Percentiles rank a stretch among this genome's conserved stretches.
Conservation (phyloP, 2,329 filamentous ascomycete genomes). For the Arthrobotrys conoides region DNA sequence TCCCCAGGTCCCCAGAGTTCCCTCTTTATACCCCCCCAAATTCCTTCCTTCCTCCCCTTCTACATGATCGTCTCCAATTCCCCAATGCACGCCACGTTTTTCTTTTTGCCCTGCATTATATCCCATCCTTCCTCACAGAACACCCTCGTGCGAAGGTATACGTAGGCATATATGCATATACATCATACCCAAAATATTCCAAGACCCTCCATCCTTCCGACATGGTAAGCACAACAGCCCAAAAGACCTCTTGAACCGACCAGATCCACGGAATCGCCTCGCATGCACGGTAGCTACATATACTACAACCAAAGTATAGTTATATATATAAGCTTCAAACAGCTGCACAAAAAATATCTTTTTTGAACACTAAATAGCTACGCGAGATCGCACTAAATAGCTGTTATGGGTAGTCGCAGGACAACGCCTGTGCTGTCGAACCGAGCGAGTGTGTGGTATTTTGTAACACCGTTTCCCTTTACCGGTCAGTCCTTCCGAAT, state of each 20-base stretch:
- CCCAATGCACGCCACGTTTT: slow-evolving; percentile 17
- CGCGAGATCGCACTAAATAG: neutral
- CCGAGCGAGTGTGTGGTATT: slow-evolving; percentile 12
- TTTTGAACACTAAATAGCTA: neutral
- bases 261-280: neutral
- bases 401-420: slow-evolving; percentile 6
- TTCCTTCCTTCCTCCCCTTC: too few species aligned
- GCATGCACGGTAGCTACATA: too few species aligned
- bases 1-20: neutral
- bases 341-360: too few species aligned
- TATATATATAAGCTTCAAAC: neutral
- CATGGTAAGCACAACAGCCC: slow-evolving; percentile 1
- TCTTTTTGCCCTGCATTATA: neutral
- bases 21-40: slow-evolving; percentile 9
- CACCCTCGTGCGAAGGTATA: too few species aligned
- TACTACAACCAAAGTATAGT: too few species aligned
- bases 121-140: too few species aligned
- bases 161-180: too few species aligned
- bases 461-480: neutral
- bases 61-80: slow-evolving; percentile 5
- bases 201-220: neutral
- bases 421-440: slow-evolving; percentile 13
- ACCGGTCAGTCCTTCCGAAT: neutral
- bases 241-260: slow-evolving; percentile 15
- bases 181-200: too few species aligned